A percentile compares a stretch with the other conserved stretches of the same genome.
Evolutionary conservation across 2,329 filamentous ascomycete genomes (phyloP).

Genomic region (Xylaria sp.): DNA sequence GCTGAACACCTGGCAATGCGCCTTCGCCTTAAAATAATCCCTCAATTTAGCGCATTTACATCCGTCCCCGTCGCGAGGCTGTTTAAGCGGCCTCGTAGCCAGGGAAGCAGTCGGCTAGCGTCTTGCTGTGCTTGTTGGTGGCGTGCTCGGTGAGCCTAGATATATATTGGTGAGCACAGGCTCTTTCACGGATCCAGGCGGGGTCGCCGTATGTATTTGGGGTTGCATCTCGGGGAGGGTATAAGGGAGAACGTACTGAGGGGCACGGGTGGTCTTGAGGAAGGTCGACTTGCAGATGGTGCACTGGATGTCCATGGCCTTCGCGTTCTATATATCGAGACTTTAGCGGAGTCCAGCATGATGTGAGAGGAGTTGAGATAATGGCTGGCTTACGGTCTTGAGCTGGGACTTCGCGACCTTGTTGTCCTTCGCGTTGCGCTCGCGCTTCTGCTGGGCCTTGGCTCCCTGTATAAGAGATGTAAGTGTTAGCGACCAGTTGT

Average conservation of each 20-base stretch:
- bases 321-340: slow-evolving; percentile 52
- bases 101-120: slow-evolving; percentile 66
- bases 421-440: slow-evolving; percentile 61
- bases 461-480: slow-evolving; percentile 45
- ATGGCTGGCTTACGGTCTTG: slow-evolving; percentile 53
- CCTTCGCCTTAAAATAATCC: slow-evolving; percentile 13
- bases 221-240: not conserved
- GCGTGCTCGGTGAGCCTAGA: slow-evolving; percentile 64
- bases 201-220: not conserved
- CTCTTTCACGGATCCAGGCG: not conserved
- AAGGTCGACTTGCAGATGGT: slow-evolving; percentile 72
- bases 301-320: slow-evolving; percentile 73
- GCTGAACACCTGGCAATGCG: slow-evolving; percentile 21
- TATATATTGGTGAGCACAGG: slow-evolving; percentile 2
- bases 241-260: slow-evolving; percentile 48
- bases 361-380: not conserved
- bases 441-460: slow-evolving; percentile 66
- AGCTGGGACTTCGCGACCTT: slow-evolving; percentile 61
- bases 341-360: not conserved
- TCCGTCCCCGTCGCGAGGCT: slow-evolving; percentile 1
- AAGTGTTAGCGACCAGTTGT: slow-evolving; percentile 11
- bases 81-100: slow-evolving; percentile 30
- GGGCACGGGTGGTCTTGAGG: slow-evolving; percentile 68
- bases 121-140: slow-evolving; percentile 70
- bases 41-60: not conserved